Evolutionary conservation across 768 basidiomycete species (phyloP).

Genomic region (Podaxis carcinomalis): DNA sequence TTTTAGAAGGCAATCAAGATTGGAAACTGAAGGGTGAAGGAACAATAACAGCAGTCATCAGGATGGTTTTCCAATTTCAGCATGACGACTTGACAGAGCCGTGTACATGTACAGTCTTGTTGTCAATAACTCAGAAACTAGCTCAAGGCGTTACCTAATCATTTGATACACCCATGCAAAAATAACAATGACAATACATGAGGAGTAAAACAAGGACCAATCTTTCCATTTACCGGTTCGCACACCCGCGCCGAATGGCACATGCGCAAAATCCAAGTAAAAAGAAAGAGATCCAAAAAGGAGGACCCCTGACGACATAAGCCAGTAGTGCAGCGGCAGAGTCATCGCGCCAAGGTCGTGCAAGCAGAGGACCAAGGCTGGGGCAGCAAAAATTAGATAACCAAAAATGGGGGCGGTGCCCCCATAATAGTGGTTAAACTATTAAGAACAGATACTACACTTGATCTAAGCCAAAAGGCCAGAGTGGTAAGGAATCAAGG

Average conservation of each 20-base stretch:
- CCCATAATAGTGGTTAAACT: constrained; percentile 58
- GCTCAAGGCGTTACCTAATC: no score
- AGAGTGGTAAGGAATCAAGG: constrained; percentile 52
- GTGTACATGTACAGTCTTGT: neutral
- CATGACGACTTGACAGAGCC: constrained; percentile 43
- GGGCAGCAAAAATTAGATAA: constrained; percentile 56
- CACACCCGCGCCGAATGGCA: neutral
- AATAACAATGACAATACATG: no score
- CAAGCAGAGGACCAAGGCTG: constrained; percentile 48
- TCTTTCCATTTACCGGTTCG: neutral
- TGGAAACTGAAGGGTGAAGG: neutral
- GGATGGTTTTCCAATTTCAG: constrained; percentile 62
- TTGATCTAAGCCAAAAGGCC: constrained; percentile 85
- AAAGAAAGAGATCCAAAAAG: no score
- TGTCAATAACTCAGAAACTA: neutral
- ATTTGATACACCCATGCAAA: no score
- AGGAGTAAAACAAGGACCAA: neutral
- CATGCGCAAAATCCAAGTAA: neutral
- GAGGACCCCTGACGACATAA: constrained; percentile 51
- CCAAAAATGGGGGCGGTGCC: constrained; percentile 51
- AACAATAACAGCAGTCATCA: neutral
- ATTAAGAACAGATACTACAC: constrained; percentile 85
- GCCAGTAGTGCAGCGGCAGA: constrained; percentile 48
- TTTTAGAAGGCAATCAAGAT: neutral
- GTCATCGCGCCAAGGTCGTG: constrained; percentile 45